Base-by-base conservation (phyloP, 139 green algal species). In the Ettlia oleoabundans region DNA sequence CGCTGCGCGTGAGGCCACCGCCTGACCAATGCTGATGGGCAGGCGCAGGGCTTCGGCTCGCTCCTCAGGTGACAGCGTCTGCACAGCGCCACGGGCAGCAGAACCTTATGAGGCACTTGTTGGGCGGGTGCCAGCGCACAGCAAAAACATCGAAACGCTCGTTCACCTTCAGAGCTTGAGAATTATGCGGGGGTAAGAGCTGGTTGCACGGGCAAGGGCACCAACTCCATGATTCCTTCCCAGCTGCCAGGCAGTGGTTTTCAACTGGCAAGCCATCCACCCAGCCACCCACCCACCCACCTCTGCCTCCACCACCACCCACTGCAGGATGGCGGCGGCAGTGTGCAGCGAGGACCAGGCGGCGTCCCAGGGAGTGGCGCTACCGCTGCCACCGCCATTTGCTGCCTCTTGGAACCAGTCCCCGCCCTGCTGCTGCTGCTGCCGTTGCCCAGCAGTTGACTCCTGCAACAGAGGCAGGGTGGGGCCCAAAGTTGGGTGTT, bases 11-110 rank as follows among this genome's bases (percentile, higher is more conserved):
- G 53, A 80, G 3, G 69, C 70, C n/a, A 83, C 75, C 18, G 62
- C 73, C 58, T 86, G 65, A 0, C 37, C 85, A 10, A 89, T 62
- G 40, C 53, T 38, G 52, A 86, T 47, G 21, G 85, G 85, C 64
- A 89, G 66, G 32, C 68, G 65, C 65, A 84, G 41, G 33, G 85
- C 85, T 55, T 86, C 69, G 0, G 67, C 55, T 0, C 85, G 75
- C 68, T 84, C 80, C 28, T 67, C 81, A 3, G 66, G 51, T 7
- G 43, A 52, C 52, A 89, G n/a, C 30, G 63, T 76, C 73, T 79
- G 38, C 74, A 55, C n/a, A n/a, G n/a, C n/a, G n/a, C n/a, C n/a
- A n/a, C n/a, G n/a, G n/a, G n/a, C n/a, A n/a, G n/a, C n/a, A n/a
- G n/a, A n/a, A n/a, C n/a, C n/a, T n/a, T n/a, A n/a, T n/a, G n/a